A percentile compares a stretch with the other conserved stretches of the same genome.
These are phyloP conservation scores for Blastomyces gilchristii DNA, from an alignment of 2,329 filamentous ascomycete species.

Conservation along the genomic window DNA sequence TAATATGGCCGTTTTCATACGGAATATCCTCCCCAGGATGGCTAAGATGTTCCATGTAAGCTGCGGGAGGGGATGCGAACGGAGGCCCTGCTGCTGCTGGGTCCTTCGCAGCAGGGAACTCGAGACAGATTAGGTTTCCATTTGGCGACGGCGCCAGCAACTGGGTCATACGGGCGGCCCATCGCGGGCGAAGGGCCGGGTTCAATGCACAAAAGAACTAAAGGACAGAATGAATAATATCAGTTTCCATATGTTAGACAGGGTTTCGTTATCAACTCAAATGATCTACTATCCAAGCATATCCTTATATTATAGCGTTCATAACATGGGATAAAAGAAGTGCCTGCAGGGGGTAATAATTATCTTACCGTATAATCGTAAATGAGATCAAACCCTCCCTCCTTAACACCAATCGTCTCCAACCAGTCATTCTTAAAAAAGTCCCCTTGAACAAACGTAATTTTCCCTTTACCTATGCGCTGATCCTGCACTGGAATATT, in stretches of 20 bases:
- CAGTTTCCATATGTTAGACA: not conserved
- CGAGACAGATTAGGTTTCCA: conserved; percentile 54
- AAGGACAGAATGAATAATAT: not conserved
- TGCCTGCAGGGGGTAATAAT: not conserved
- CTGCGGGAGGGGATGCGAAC: conserved; percentile 56
- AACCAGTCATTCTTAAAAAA: conserved; percentile 38
- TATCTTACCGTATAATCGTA: conserved; percentile 51
- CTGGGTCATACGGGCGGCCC: conserved; percentile 47
- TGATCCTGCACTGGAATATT: conserved; percentile 30
- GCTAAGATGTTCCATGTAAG: conserved; percentile 62
- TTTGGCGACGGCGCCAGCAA: conserved; percentile 40
- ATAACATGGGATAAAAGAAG: not conserved
- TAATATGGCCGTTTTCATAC: conserved; percentile 48
- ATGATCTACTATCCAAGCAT: not conserved
- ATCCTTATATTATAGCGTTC: not conserved
- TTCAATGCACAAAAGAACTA: conserved; percentile 54
- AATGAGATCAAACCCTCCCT: conserved; percentile 40
- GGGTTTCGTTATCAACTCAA: not conserved
- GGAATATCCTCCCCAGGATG: conserved; percentile 57
- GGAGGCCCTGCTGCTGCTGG: conserved; percentile 59
- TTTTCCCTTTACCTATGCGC: conserved; percentile 28
- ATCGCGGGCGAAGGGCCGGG: conserved; percentile 44
- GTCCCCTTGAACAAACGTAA: conserved; percentile 36
- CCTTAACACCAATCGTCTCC: conserved; percentile 23
- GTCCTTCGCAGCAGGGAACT: conserved; percentile 67